These are phyloP conservation scores for Colletotrichum sidae DNA, from an alignment of 2,329 filamentous ascomycete species.

Conservation along the genomic window DNA sequence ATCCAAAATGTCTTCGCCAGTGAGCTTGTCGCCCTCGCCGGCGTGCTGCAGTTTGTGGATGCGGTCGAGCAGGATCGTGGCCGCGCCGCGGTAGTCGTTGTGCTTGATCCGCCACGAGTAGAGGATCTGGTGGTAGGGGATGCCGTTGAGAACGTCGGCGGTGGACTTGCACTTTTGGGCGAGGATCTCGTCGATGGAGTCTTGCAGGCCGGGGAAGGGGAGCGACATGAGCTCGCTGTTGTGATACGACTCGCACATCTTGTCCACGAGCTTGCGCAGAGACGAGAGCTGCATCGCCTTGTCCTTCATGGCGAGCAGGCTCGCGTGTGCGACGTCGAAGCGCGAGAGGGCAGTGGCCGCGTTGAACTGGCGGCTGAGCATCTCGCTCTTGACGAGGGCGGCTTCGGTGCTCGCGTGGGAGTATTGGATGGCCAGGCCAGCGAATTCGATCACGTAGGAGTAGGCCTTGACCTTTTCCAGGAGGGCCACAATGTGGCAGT, in stretches of 20 bases:
- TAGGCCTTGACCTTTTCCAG: slow-evolving; percentile 84
- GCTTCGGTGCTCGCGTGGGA: slow-evolving; percentile 49
- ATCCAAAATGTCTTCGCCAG: slow-evolving; percentile 68
- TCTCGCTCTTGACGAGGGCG: slow-evolving; percentile 69
- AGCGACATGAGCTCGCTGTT: slow-evolving; percentile 77
- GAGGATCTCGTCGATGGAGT: slow-evolving; percentile 83
- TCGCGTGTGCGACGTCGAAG: slow-evolving; percentile 85
- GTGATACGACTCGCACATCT: slow-evolving; percentile 76
- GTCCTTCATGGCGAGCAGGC: slow-evolving; percentile 79
- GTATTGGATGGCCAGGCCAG: slow-evolving; percentile 79
- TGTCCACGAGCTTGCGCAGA: slow-evolving; percentile 76
- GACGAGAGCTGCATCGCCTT: slow-evolving; percentile 77
- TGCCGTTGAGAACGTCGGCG: slow-evolving; percentile 71
- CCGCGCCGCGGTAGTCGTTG: slow-evolving; percentile 86
- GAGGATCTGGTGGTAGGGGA: slow-evolving; percentile 87
- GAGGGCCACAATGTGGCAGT: slow-evolving; percentile 84
- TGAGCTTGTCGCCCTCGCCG: slow-evolving; percentile 68
- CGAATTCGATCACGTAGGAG: slow-evolving; percentile 87
- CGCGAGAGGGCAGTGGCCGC: slow-evolving; percentile 82
- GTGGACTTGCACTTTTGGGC: slow-evolving; percentile 76
- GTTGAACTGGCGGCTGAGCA: slow-evolving; percentile 86
- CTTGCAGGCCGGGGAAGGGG: slow-evolving; percentile 82
- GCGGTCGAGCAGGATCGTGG: slow-evolving; percentile 71
- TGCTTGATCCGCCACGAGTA: slow-evolving; percentile 90
- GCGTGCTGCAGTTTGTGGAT: slow-evolving; percentile 71